A percentile compares a stretch with the other conserved stretches of the same genome.
Evolutionary conservation across 495 filamentous ascomycete species (phyloP).

Genomic region (Annulohypoxylon nitens): DNA sequence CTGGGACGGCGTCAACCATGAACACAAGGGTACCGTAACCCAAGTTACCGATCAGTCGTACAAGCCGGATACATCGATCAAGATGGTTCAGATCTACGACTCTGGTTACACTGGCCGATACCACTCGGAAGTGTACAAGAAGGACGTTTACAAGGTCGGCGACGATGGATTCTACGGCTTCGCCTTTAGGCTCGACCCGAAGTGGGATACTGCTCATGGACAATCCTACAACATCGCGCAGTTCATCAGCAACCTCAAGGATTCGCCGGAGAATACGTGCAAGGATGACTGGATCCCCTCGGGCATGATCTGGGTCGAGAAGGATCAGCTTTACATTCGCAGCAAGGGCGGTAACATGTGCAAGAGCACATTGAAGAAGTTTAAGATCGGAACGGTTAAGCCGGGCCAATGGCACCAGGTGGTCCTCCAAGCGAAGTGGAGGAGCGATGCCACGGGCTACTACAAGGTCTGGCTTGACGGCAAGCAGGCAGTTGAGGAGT

Average conservation of each 20-base stretch:
- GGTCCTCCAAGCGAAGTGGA: slow-evolving; percentile 62
- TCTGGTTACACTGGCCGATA: slow-evolving; percentile 62
- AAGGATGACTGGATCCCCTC: slow-evolving; percentile 64
- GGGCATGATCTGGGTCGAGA: slow-evolving; percentile 64
- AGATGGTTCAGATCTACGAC: slow-evolving; percentile 65
- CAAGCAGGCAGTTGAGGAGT: slow-evolving; percentile 56
- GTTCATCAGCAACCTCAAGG: slow-evolving; percentile 60
- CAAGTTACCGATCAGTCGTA: slow-evolving; percentile 61
- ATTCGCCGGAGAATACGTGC: slow-evolving; percentile 60
- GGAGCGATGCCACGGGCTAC: slow-evolving; percentile 57
- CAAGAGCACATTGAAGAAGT: slow-evolving; percentile 47
- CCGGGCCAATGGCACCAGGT: slow-evolving; percentile 63
- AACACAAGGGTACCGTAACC: slow-evolving; percentile 58
- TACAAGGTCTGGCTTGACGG: slow-evolving; percentile 66
- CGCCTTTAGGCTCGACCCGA: slow-evolving; percentile 61
- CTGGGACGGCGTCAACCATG: slow-evolving; percentile 59
- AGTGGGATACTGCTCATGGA: slow-evolving; percentile 60
- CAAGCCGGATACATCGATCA: slow-evolving; percentile 59
- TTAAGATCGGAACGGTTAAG: slow-evolving; percentile 53
- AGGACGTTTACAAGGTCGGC: slow-evolving; percentile 60
- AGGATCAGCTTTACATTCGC: slow-evolving; percentile 60
- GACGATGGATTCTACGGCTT: slow-evolving; percentile 68
- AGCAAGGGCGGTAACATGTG: slow-evolving; percentile 60
- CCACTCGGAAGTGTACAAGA: slow-evolving; percentile 64
- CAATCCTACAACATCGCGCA: slow-evolving; percentile 67